Evolutionary conservation across 441 rosid genomes (phyloP).

Genomic region (Populus hybrid): DNA sequence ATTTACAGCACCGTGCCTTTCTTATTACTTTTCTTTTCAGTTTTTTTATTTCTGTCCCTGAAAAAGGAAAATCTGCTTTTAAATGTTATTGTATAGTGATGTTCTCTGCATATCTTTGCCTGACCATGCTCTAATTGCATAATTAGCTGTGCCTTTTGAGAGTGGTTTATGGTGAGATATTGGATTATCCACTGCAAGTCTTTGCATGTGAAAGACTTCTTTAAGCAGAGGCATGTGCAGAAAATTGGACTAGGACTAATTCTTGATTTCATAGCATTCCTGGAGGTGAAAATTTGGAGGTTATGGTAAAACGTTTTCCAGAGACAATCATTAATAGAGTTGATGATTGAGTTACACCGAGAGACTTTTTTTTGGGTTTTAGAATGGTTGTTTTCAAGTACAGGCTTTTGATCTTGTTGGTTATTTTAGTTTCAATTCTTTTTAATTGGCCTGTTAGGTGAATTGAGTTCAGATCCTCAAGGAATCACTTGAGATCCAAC

Average conservation of each 20-base stretch:
- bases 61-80: background rate
- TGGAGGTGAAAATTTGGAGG: constrained; percentile 9
- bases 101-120: constrained; percentile 6
- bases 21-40: background rate
- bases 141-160: background rate
- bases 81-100: background rate
- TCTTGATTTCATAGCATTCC: constrained; percentile 4
- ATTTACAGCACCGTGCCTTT: constrained; percentile 14
- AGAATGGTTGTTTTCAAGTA: background rate
- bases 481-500: background rate
- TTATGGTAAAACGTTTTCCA: background rate
- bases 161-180: background rate
- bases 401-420: background rate
- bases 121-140: constrained; percentile 2
- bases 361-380: background rate
- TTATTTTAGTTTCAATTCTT: background rate
- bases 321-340: background rate
- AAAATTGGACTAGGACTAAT: constrained; percentile 2
- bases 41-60: constrained; percentile 1
- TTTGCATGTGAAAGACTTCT: constrained; percentile 1
- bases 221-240: background rate
- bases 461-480: background rate
- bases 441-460: background rate
- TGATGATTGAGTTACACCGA: background rate
- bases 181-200: constrained; percentile 2